Percentiles rank a stretch among this genome's conserved stretches.
Evolutionary conservation across 305 asterid genomes (phyloP).

Genomic region (Fraxinus dipetala): DNA sequence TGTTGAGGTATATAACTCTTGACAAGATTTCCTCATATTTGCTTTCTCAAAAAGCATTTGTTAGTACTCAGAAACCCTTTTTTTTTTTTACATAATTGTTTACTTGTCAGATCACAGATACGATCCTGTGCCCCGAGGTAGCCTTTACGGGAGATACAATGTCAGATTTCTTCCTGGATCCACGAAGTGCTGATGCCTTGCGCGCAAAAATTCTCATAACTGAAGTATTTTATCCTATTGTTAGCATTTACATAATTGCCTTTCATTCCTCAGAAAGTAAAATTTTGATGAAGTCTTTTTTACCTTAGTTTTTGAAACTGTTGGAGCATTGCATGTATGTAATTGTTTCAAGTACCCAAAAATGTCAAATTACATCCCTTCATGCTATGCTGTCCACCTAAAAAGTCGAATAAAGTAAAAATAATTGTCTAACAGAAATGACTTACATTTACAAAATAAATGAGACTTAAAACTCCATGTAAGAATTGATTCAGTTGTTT

Average conservation of each 20-base stretch:
- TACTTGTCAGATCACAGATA: slow-evolving; percentile 73
- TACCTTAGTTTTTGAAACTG: background rate
- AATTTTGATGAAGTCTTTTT: background rate
- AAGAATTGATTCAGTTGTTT: background rate
- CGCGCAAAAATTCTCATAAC: slow-evolving; percentile 93
- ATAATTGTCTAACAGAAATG: background rate
- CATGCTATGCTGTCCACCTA: background rate
- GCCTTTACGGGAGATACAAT: slow-evolving; percentile 96
- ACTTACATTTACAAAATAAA: background rate
- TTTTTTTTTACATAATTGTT: slow-evolving; percentile 9
- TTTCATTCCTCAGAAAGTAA: background rate
- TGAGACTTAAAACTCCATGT: background rate
- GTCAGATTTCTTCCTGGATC: slow-evolving; percentile 76
- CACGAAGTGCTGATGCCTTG: slow-evolving; percentile 89
- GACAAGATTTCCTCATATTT: slow-evolving; percentile 3
- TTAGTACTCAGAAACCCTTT: slow-evolving; percentile 2
- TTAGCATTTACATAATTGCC: background rate
- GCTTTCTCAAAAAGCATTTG: background rate
- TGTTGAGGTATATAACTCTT: slow-evolving; percentile 55
- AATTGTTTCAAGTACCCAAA: background rate
- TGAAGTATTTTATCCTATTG: slow-evolving; percentile 53
- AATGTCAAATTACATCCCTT: background rate
- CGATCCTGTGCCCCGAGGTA: slow-evolving; percentile 83
- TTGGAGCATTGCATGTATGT: background rate
- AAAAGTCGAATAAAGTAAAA: background rate